Evolutionary conservation across 2,329 filamentous ascomycete genomes (phyloP).

Genomic region (Penicillium sclerotigenum): DNA sequence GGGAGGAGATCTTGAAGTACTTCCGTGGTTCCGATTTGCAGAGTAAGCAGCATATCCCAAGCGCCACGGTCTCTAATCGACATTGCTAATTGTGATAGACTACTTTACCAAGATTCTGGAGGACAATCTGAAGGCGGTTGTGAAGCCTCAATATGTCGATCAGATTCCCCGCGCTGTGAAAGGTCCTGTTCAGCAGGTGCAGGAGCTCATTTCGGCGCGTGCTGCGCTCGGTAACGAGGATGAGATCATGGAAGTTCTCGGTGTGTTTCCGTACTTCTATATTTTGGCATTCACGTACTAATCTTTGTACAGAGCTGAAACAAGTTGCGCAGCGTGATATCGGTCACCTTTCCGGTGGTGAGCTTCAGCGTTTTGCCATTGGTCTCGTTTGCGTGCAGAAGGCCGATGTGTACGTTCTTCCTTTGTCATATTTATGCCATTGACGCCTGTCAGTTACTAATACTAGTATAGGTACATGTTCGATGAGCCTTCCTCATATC

Average conservation of each 20-base stretch:
- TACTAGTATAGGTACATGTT: conserved; percentile 78
- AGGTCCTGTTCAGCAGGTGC: conserved; percentile 74
- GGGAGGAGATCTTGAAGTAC: conserved; percentile 98
- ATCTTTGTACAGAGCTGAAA: conserved; percentile 62
- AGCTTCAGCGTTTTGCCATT: conserved; percentile 96
- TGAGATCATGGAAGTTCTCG: conserved; percentile 75
- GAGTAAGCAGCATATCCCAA: conserved; percentile 58
- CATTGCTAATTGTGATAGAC: conserved; percentile 52
- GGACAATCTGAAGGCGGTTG: conserved; percentile 93
- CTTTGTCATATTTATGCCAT: neutral
- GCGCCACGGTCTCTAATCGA: neutral
- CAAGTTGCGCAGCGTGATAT: conserved; percentile 93
- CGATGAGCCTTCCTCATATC: conserved; percentile 96
- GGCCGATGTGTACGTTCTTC: conserved; percentile 69
- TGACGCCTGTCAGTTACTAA: conserved; percentile 12
- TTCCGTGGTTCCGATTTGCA: conserved; percentile 97
- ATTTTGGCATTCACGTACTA: conserved; percentile 8
- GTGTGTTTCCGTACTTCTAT: conserved; percentile 35
- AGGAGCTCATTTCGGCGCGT: conserved; percentile 71
- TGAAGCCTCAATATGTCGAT: conserved; percentile 99
- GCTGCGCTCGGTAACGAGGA: conserved; percentile 75
- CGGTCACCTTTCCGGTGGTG: conserved; percentile 86
- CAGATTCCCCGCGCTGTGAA: conserved; percentile 93
- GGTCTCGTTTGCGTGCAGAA: conserved; percentile 93
- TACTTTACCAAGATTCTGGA: conserved; percentile 99